Base-by-base conservation (phyloP, 2,329 filamentous ascomycete genomes). In the Nemania sp. region DNA sequence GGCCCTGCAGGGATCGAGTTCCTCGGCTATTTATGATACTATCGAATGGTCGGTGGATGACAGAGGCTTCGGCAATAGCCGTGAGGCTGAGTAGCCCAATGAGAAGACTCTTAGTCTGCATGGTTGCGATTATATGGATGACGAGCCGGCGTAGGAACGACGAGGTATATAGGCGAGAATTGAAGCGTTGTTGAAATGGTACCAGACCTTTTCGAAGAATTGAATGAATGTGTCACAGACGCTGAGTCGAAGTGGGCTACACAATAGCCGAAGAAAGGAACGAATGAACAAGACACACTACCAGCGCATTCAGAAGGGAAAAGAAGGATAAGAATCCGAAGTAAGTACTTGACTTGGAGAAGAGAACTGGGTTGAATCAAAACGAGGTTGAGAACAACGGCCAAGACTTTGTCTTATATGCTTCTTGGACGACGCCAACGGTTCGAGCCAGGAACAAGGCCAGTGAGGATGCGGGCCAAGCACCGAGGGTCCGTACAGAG, bases 21-120 rank as follows among this genome's bases (percentile, higher is more conserved):
- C 61, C 56, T 44, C 68, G 63, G 49, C 66, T 62, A 46, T 60
- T 60, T 56, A 67, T 54, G 30, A 69, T 53, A 15, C 58, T 52
- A 33, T 68, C 68, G 52, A 71, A 70, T 24, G 73, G 75, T 50
- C 72, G 70, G 52, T 68, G 63, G 54, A 79, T 66, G 17, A 70
- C 68, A 14, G 73, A 71, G 40, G 77, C 80, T 33, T 82, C 78
- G 51, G 72, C 66, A 39, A 76, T 66, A 52, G 71, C 71, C 34
- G 74, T 68, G 56, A 80, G 65, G 68, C 80, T 75, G 67, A 80
- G 57, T 19, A 83, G 73, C 72, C 77, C 73, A 42, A 79, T 56
- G 56, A 81, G 61, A 41, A 79, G 64, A 55, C 72, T 72, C 68
- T 81, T 80, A 66, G 81, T 66, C 66, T 80, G 75, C 80, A 83